These are phyloP conservation scores for Gossypium schwendimanii DNA, from an alignment of 441 rosid genomes.

Conservation along the genomic window DNA sequence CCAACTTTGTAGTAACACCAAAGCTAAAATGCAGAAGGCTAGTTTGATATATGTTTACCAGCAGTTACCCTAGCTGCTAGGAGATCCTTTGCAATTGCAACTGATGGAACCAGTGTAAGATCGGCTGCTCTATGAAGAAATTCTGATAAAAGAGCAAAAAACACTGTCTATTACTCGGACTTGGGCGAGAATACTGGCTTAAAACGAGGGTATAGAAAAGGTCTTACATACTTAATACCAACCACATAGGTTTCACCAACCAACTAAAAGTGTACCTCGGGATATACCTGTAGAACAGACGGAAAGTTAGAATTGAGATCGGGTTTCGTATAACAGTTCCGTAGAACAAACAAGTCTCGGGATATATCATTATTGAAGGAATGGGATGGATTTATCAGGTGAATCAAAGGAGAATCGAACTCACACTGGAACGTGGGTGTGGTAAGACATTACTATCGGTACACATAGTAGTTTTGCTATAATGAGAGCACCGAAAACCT, in stretches of 20 bases:
- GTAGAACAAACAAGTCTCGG: neutral
- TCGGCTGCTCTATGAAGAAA: constrained; percentile 98
- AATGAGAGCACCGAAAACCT: constrained; percentile 92
- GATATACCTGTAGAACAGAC: constrained; percentile 55
- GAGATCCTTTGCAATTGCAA: constrained; percentile 81
- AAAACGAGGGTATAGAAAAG: neutral
- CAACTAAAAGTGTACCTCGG: constrained; percentile 97
- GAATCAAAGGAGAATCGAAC: constrained; percentile 22
- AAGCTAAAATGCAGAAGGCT: neutral
- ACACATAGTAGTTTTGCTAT: constrained; percentile 80
- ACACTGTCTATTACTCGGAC: constrained; percentile 8
- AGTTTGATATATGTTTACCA: constrained; percentile 41
- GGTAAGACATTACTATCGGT: constrained; percentile 96
- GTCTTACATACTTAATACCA: constrained; percentile 53
- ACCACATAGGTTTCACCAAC: constrained; percentile 98
- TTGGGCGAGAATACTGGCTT: neutral
- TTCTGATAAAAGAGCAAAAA: constrained; percentile 37
- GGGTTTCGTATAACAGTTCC: neutral
- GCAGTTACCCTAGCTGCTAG: constrained; percentile 75
- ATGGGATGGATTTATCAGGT: neutral
- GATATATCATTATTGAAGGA: neutral
- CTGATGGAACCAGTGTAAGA: constrained; percentile 91
- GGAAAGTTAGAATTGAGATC: constrained; percentile 8
- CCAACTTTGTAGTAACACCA: neutral
- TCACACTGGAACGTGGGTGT: constrained; percentile 98